phyloP scores from a whole-genome alignment of 2,329 filamentous ascomycete genomes.

The Exserohilum rostratum region DNA sequence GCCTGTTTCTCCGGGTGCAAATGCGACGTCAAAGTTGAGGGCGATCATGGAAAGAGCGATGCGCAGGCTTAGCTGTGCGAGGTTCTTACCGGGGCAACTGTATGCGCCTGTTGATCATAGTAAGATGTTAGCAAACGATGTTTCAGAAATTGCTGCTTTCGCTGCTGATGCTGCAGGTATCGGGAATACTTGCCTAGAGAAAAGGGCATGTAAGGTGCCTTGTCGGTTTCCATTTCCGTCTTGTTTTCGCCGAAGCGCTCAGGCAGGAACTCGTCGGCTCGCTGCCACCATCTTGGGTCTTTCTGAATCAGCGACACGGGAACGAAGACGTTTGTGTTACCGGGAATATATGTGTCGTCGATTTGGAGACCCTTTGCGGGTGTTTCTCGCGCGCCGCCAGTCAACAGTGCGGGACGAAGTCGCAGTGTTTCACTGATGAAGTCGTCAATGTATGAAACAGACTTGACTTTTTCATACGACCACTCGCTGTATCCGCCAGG shows the following conservation, averaged over 20 bases:
- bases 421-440: constrained; percentile 46
- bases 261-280: constrained; percentile 21
- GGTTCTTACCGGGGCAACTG: constrained; percentile 25
- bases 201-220: constrained; percentile 25
- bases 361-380: constrained; percentile 44
- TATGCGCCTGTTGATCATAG: constrained; percentile 27
- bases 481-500: constrained; percentile 30
- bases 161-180: too few species aligned
- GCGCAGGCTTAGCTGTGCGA: constrained; percentile 22
- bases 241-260: constrained; percentile 24
- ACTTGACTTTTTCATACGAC: constrained; percentile 38
- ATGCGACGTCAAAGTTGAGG: constrained; percentile 20
- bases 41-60: constrained; percentile 19
- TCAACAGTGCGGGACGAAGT: constrained; percentile 48
- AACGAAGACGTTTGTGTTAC: constrained; percentile 18
- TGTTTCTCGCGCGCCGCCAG: constrained; percentile 47
- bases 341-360: constrained; percentile 18
- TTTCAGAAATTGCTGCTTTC: not conserved
- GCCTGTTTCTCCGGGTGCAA: constrained; percentile 26
- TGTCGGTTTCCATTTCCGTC: constrained; percentile 25
- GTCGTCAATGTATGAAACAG: constrained; percentile 41
- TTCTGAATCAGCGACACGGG: constrained; percentile 16
- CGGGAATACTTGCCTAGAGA: constrained; percentile 11
- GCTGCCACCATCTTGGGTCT: constrained; percentile 21
- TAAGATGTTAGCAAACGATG: constrained; percentile 1